Base-by-base conservation (phyloP, 2,329 filamentous ascomycete genomes). In the Lachnellula cervina region DNA sequence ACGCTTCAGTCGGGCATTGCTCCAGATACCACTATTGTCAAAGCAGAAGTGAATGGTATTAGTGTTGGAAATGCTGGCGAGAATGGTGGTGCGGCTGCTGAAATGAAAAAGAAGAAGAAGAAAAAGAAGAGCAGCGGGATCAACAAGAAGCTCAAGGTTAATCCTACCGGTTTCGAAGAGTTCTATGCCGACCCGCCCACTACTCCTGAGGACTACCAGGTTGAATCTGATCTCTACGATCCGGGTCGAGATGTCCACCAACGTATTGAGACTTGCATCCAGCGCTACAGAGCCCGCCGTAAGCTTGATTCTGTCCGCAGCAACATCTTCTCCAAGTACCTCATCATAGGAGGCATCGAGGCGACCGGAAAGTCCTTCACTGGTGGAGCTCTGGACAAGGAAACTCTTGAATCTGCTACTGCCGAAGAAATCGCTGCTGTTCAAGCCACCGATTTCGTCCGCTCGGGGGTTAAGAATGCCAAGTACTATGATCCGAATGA, bases 211-310 rank as follows among this genome's bases (percentile, higher is more conserved):
- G 85, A 96, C 66, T 79, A 82, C 49, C 72, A 78, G 3, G 78
- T 87, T 50, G 89, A 96, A 66, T 74, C 79, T 19, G 76, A 80
- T 13, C 74, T 94, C 23, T 99, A 96, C 67, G 70, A 82, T 61
- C 69, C 74, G 76, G 67, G 73, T 4, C 70, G 78, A 8, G 71
- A 80, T 1, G 85, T 88, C 61, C 68, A 77, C 37, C 78, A 83
- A 54, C 90, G 94, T 47, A 90, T 97, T 42, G 87, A 97, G 67
- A 81, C 86, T 25, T 94, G 90, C 47, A 88, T 97, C 53, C 85
- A 91, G 62, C 87, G 90, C 14, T 99, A 87, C 73, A 84, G 88
- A 59, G 78, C 82, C 37, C 88, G 86, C 47, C 87, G 92, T 34
- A 91, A 89, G 61, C 80, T 96, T 56, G 81, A 88, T 56, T 71